Percentiles rank a stretch among this genome's conserved stretches.
phyloP scores from a whole-genome alignment of 2,329 filamentous ascomycete species.

The Hyphodiscus sp. region DNA sequence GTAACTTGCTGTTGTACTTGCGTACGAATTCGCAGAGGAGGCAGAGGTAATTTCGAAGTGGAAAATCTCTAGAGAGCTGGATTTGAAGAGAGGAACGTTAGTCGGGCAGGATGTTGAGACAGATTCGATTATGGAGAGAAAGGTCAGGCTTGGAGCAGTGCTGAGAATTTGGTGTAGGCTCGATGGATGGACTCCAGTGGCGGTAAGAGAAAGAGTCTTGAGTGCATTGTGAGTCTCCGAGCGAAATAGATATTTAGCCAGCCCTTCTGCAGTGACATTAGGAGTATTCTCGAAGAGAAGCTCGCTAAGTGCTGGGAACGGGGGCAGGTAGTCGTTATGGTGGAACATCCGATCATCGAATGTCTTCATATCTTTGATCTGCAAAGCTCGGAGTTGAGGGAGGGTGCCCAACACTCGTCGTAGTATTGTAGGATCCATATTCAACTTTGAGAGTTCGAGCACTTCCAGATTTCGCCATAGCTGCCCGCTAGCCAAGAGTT shows the following conservation, averaged over 20 bases:
- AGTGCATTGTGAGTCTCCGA: slow-evolving; percentile 54
- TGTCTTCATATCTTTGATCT: slow-evolving; percentile 61
- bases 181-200: slow-evolving; percentile 58
- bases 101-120: slow-evolving; percentile 51
- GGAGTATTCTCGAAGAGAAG: slow-evolving; percentile 67
- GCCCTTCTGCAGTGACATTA: slow-evolving; percentile 63
- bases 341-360: slow-evolving; percentile 75
- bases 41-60: slow-evolving; percentile 75
- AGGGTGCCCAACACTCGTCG: slow-evolving; percentile 66
- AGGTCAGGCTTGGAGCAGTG: slow-evolving; percentile 34
- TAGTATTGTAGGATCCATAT: slow-evolving; percentile 64
- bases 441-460: slow-evolving; percentile 61
- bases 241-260: slow-evolving; percentile 61
- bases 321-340: slow-evolving; percentile 55
- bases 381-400: slow-evolving; percentile 63
- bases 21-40: slow-evolving; percentile 49
- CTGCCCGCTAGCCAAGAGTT: slow-evolving; percentile 57
- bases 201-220: slow-evolving; percentile 60
- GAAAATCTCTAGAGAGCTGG: slow-evolving; percentile 61
- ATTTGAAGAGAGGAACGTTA: slow-evolving; percentile 56
- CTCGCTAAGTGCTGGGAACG: slow-evolving; percentile 68
- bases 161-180: slow-evolving; percentile 37
- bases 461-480: slow-evolving; percentile 68
- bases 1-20: slow-evolving; percentile 54
- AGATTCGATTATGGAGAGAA: slow-evolving; percentile 48